Conservation (phyloP, 306 rosid genomes). For the Fragaria nilgerrensis region DNA sequence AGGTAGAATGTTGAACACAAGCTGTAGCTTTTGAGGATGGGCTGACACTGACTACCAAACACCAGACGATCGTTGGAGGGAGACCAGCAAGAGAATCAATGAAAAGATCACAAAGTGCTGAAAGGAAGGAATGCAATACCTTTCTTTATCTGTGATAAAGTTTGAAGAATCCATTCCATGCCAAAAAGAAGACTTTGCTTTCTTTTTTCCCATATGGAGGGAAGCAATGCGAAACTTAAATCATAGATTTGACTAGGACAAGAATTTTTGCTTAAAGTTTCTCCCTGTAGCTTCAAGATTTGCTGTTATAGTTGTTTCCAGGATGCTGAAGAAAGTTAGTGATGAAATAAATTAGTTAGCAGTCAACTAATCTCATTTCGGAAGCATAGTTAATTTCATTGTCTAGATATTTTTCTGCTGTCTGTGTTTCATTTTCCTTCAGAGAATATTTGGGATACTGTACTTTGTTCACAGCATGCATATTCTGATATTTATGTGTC, state of each 20-base stretch:
- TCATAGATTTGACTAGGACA: slow-evolving; percentile 20
- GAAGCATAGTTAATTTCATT: neutral
- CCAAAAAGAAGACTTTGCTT: slow-evolving; percentile 37
- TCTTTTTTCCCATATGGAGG: slow-evolving; percentile 30
- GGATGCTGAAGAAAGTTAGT: neutral
- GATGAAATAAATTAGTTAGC: neutral
- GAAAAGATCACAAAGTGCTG: slow-evolving; percentile 21
- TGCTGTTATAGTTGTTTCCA: neutral
- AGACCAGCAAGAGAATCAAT: slow-evolving; percentile 46
- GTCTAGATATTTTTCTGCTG: neutral
- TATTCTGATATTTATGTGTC: slow-evolving; percentile 6
- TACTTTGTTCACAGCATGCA: slow-evolving; percentile 11
- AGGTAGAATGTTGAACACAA: neutral
- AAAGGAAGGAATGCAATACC: slow-evolving; percentile 69
- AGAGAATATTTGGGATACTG: neutral
- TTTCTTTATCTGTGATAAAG: slow-evolving; percentile 58
- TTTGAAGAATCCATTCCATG: slow-evolving; percentile 50
- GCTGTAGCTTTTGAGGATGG: slow-evolving; percentile 14
- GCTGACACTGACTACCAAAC: slow-evolving; percentile 38
- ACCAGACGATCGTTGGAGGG: slow-evolving; percentile 33
- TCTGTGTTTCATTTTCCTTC: neutral
- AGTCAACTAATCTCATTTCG: neutral
- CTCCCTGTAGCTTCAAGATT: neutral
- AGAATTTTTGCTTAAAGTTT: slow-evolving; percentile 8
- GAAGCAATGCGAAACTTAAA: slow-evolving; percentile 26